Evolutionary conservation across 192 early-diverging fungal species (phyloP).

Genomic region (Coemansia sp.): DNA sequence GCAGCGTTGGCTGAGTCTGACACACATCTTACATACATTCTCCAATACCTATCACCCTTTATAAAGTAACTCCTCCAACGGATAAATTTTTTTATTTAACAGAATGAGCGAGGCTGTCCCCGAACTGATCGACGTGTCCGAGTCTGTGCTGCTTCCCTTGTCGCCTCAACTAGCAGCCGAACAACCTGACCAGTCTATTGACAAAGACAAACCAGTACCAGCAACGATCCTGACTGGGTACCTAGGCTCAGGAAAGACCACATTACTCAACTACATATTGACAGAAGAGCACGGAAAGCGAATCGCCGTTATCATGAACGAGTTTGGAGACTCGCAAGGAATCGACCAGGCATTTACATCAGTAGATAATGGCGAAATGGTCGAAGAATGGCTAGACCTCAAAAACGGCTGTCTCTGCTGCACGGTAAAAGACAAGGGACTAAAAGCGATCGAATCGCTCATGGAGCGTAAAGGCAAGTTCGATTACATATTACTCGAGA

Average conservation of each 20-base stretch:
- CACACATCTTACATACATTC: background rate
- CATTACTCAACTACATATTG: conserved; percentile 84
- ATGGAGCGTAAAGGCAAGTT: conserved; percentile 93
- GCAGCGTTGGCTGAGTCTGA: background rate
- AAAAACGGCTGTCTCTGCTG: conserved; percentile 98
- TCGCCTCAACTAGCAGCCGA: background rate
- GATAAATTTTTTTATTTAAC: too few relatives aligned
- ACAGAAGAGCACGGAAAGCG: conserved; percentile 88
- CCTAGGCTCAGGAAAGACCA: conserved; percentile 90
- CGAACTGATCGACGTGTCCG: conserved; percentile 29
- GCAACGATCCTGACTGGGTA: conserved; percentile 68
- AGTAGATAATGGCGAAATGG: conserved; percentile 75
- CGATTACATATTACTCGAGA: conserved; percentile 96
- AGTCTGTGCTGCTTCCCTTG: conserved; percentile 9
- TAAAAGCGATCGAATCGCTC: conserved; percentile 91
- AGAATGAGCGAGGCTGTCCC: conserved; percentile 48
- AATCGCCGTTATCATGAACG: conserved; percentile 98
- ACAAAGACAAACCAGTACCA: conserved; percentile 44
- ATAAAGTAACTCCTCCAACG: background rate
- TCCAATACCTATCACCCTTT: background rate
- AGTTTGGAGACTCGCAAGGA: conserved; percentile 96
- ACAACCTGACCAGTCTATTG: background rate
- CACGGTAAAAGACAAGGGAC: conserved; percentile 94
- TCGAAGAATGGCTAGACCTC: conserved; percentile 98
- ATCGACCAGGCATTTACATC: conserved; percentile 93